These are phyloP conservation scores for Rhinocladiella similis DNA, from an alignment of 2,329 filamentous ascomycete species.

Conservation along the genomic window DNA sequence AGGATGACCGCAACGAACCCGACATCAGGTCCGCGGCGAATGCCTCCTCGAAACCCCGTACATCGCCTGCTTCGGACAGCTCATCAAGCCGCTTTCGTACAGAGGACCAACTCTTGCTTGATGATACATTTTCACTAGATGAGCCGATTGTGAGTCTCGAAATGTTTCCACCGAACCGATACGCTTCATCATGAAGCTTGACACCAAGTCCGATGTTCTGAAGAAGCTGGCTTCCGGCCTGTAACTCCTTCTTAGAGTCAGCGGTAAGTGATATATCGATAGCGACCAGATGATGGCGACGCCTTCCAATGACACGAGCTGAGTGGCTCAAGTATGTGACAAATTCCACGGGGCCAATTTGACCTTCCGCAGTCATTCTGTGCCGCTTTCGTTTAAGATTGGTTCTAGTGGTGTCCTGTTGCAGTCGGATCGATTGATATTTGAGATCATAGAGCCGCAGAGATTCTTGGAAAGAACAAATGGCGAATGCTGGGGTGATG, in stretches of 20 bases:
- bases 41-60: conserved; percentile 21
- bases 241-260: conserved; percentile 27
- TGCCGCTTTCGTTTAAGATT: conserved; percentile 27
- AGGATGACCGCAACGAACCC: neutral
- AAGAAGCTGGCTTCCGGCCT: conserved; percentile 17
- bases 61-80: conserved; percentile 18
- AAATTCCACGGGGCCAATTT: conserved; percentile 36
- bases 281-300: conserved; percentile 43
- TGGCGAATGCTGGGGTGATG: conserved; percentile 32
- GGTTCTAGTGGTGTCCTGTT: conserved; percentile 36
- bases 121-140: conserved; percentile 26
- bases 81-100: conserved; percentile 35
- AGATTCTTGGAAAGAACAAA: conserved; percentile 42
- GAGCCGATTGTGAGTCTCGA: conserved; percentile 16
- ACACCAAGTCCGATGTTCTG: conserved; percentile 24
- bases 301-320: conserved; percentile 43
- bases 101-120: conserved; percentile 9
- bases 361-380: conserved; percentile 15
- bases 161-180: neutral
- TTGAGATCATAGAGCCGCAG: conserved; percentile 49
- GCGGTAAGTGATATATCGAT: conserved; percentile 41
- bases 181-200: neutral
- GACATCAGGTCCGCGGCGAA: conserved; percentile 13
- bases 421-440: conserved; percentile 47
- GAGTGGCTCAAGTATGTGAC: conserved; percentile 47